Conservation (phyloP, 164 flowering plant species). For the Chloranthus sessilifolius region DNA sequence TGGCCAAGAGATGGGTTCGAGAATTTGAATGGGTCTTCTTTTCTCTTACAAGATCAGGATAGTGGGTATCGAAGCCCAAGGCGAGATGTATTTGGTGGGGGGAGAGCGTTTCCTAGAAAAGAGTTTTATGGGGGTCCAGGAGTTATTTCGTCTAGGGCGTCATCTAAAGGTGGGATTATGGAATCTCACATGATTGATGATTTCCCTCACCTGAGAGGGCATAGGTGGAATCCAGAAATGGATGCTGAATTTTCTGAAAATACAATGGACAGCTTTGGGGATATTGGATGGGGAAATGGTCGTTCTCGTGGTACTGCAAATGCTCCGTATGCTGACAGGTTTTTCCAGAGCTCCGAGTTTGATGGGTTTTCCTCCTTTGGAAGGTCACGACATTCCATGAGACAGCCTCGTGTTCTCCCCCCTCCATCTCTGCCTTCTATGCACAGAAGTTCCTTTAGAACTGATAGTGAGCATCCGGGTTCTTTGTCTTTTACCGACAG, state of each 20-base stretch:
- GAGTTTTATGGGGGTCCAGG: slow-evolving; percentile 52
- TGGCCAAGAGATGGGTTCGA: slow-evolving; percentile 76
- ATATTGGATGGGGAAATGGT: slow-evolving; percentile 64
- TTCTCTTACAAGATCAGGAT: slow-evolving; percentile 38
- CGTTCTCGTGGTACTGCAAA: slow-evolving; percentile 34
- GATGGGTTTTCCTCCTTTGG: slow-evolving; percentile 63
- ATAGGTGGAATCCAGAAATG: slow-evolving; percentile 53
- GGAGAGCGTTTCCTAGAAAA: slow-evolving; percentile 43
- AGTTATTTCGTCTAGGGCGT: slow-evolving; percentile 34
- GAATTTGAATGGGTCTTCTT: slow-evolving; percentile 39
- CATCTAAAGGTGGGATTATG: slow-evolving; percentile 35
- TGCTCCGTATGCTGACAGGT: slow-evolving; percentile 46
- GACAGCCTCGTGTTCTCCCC: slow-evolving; percentile 95
- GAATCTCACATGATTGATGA: slow-evolving; percentile 47
- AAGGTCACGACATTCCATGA: slow-evolving; percentile 70
- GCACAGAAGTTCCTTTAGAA: slow-evolving; percentile 38
- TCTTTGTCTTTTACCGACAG: slow-evolving; percentile 37
- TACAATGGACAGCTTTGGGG: slow-evolving; percentile 46
- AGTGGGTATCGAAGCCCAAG: slow-evolving; percentile 46
- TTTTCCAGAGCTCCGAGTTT: slow-evolving; percentile 53
- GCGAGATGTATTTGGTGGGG: slow-evolving; percentile 44
- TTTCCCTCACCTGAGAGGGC: slow-evolving; percentile 40
- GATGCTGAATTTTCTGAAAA: slow-evolving; percentile 56
- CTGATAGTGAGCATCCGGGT: slow-evolving; percentile 37
- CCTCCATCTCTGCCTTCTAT: slow-evolving; percentile 72